phyloP scores from a whole-genome alignment of 2,329 filamentous ascomycete genomes.

The Dactylellina haptotyla region DNA sequence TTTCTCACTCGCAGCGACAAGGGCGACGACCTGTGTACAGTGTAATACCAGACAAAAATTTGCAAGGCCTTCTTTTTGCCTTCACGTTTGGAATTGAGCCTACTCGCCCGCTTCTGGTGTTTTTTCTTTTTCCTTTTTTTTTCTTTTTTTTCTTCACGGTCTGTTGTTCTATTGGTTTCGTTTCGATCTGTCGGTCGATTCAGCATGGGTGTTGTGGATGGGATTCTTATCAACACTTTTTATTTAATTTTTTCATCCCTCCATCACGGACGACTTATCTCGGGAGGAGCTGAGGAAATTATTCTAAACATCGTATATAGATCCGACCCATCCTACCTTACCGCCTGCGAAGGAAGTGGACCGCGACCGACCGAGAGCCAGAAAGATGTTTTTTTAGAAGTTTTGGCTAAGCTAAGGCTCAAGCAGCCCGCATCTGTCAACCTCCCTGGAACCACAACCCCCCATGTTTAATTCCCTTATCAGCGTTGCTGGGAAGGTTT shows the following conservation, averaged over 20 bases:
- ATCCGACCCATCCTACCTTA: slow-evolving; percentile 21
- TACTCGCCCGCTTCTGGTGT: slow-evolving; percentile 34
- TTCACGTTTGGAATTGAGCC: slow-evolving; percentile 47
- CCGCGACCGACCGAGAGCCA: background rate
- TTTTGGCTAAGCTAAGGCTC: slow-evolving; percentile 3
- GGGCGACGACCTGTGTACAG: too few relatives aligned
- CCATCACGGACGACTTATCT: slow-evolving; percentile 3
- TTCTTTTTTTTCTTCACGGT: slow-evolving; percentile 8
- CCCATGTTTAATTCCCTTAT: slow-evolving; percentile 21
- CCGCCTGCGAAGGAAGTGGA: background rate
- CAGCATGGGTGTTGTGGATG: slow-evolving; percentile 14
- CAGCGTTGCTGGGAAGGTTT: slow-evolving; percentile 9
- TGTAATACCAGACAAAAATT: background rate
- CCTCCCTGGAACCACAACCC: slow-evolving; percentile 4
- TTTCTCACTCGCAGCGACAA: slow-evolving; percentile 34
- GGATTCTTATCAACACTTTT: slow-evolving; percentile 45
- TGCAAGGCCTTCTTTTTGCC: slow-evolving; percentile 20
- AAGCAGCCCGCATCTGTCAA: slow-evolving; percentile 50
- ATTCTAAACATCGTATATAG: slow-evolving; percentile 49
- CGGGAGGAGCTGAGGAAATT: slow-evolving; percentile 35
- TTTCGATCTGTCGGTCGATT: slow-evolving; percentile 3
- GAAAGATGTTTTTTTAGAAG: slow-evolving; percentile 7
- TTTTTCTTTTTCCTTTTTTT: background rate
- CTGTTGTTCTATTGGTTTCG: slow-evolving; percentile 8
- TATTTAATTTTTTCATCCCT: background rate